These are phyloP conservation scores for Verticillium klebahnii DNA, from an alignment of 2,329 filamentous ascomycete species.

Conservation along the genomic window DNA sequence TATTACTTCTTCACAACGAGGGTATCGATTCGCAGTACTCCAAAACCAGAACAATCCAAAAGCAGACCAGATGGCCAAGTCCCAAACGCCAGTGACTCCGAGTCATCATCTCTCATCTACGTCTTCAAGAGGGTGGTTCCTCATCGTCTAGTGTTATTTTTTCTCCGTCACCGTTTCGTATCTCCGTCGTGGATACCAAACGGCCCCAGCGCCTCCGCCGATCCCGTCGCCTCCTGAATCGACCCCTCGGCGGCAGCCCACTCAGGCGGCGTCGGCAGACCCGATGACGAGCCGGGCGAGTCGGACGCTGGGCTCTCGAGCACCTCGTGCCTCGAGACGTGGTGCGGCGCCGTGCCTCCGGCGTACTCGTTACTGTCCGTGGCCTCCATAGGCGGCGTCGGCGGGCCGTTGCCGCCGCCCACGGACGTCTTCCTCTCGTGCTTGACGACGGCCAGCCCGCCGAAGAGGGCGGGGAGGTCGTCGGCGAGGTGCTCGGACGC, in stretches of 20 bases:
- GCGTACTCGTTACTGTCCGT: conserved; percentile 1
- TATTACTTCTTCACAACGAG: background rate
- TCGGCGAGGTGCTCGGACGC: conserved; percentile 5
- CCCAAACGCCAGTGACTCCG: background rate
- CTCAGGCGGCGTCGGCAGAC: conserved; percentile 31
- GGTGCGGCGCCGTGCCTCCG: conserved; percentile 11
- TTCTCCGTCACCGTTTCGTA: background rate
- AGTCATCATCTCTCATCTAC: background rate
- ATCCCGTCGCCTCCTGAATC: background rate
- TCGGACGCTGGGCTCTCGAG: conserved; percentile 29
- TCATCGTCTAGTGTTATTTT: background rate
- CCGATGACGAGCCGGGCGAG: conserved; percentile 28
- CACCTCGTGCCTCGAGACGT: conserved; percentile 29
- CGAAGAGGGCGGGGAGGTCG: conserved; percentile 14
- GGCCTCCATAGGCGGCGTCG: conserved; percentile 7
- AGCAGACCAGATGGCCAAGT: background rate
- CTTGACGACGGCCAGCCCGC: conserved; percentile 22
- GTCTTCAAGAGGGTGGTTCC: background rate
- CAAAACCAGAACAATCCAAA: background rate
- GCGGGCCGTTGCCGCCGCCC: conserved; percentile 1
- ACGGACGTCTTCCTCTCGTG: conserved; percentile 6
- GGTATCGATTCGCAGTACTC: background rate
- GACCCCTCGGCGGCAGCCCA: conserved; percentile 10
- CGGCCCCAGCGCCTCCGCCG: background rate
- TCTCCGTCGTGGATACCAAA: background rate